Percentiles rank a stretch among this genome's conserved stretches.
phyloP scores from a whole-genome alignment of 148 eudicot species.

The Rheum nobile region DNA sequence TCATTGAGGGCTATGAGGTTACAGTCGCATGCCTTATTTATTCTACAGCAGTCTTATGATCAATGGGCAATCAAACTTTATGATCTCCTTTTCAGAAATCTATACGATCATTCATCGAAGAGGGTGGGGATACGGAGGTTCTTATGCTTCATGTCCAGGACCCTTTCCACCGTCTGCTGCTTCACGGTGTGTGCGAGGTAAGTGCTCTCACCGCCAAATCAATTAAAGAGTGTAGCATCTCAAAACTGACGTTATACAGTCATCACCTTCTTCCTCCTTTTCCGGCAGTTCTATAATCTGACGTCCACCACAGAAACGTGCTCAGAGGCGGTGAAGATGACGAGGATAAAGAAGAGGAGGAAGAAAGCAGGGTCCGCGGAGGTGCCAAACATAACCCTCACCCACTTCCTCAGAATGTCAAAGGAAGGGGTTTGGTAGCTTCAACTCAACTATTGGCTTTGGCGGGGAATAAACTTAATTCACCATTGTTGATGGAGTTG shows the following conservation, averaged over 20 bases:
- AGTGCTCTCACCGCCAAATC: background rate
- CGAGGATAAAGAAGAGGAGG: conserved; percentile 54
- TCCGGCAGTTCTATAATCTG: conserved; percentile 73
- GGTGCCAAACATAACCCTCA: conserved; percentile 57
- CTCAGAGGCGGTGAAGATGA: conserved; percentile 42
- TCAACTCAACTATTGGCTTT: background rate
- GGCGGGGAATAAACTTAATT: background rate
- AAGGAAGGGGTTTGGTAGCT: conserved; percentile 72
- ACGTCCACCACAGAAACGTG: conserved; percentile 42
- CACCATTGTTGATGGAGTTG: background rate
- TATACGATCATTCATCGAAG: conserved; percentile 49
- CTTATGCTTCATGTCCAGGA: conserved; percentile 65
- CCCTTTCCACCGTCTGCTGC: conserved; percentile 80
- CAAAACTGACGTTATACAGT: too few species aligned
- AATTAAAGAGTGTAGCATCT: background rate
- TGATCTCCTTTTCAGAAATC: conserved; percentile 36
- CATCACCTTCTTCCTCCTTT: too few species aligned
- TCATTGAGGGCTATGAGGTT: conserved; percentile 70
- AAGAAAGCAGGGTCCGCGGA: conserved; percentile 36
- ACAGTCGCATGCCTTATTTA: background rate
- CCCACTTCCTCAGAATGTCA: conserved; percentile 71
- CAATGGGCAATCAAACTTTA: background rate
- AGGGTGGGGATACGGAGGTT: conserved; percentile 34
- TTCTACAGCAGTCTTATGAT: background rate
- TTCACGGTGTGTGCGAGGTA: conserved; percentile 98